Evolutionary conservation across 306 rosid species (phyloP), one percentile per base, ranked within the genome.

Genomic region (Begonia peltatifolia): DNA sequence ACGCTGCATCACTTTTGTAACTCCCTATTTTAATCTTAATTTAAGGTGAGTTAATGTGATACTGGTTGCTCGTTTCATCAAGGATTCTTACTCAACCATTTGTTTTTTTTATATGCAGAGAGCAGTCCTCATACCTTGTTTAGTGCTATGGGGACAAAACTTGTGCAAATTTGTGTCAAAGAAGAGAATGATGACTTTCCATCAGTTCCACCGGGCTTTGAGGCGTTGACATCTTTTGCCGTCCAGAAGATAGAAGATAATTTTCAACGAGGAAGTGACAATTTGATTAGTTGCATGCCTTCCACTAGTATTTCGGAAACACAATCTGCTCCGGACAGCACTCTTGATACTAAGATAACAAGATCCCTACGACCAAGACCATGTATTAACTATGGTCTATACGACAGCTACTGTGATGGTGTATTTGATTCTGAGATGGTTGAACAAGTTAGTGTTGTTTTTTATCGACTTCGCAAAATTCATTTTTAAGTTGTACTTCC

Each of bases 131-230:
- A 49, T 59, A 30, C 22, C 60, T 61, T 58, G 48, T 65, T 54
- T 52, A 54, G 63, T 71, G 65, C 61, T 57, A 86, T 92, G 99
- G 99, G 93, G 72, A 86, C 96, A 10, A 92, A 92, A 63, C 88
- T 86, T 60, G 68, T 92, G 80, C 69, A 88, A 64, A 72, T 82
- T 53, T 73, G 88, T 56, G 68, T 86, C 52, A 79, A 83, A 72
- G 99, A 92, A 59, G 99, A 92, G 68, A 85, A 70, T 6, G 99
- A 92, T 10, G 99, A 86, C 44, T 86, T 73, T 73, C 99, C 99
- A 61, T 71, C 94, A 30, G 87, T 86, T 71, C 99, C 99, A 71
- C 99, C 99, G 2, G 99, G 99, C 53, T 92, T 92, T 59, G 99
- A 92, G 79, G 76, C 94, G 60, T 83, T 71, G 67, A 75, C 83